Base-by-base conservation (phyloP, 805 yeast species). In the Candida nemodendra region DNA sequence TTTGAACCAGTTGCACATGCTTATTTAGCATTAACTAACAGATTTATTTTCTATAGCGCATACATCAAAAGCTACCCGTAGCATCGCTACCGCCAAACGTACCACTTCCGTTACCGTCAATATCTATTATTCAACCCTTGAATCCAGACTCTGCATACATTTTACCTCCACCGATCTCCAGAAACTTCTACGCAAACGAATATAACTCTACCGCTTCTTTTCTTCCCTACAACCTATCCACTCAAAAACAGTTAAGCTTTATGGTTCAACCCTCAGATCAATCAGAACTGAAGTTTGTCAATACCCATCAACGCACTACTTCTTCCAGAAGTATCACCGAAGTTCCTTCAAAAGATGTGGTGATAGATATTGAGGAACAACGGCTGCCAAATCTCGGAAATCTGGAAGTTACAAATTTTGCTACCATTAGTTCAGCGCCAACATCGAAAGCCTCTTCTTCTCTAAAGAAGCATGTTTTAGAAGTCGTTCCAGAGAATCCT, bases 121-220 rank as follows among this genome's bases (percentile, higher is more conserved):
- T 48, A 16, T 36, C 44, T 24, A 22, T 41, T 21, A 22, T 34
- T 5, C 22, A 39, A 22, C 27, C 30, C 5, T 30, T 31, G 8
- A 38, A 36, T 8, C 32, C 36, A 14, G 37, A 48, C 18, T 42
- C 52, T 14, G 41, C 39, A 13, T 27, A 34, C 15, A 24, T 48
- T 23, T 30, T 48, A 13, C 52, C 52, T 6, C 48, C 45, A 13
- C 52, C 52, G 12, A 33, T 45, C 12, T 30, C 43, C 11, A 44
- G 42, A 18, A 34, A 32, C 22, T 7, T 33, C 33, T 22, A 42
- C n/a, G 17, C 38, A 28, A 14, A 30, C 17, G 34, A 42, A 30
- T 12, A 18, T 27, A 28, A 32, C 30, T 27, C 45, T 32, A 23
- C 37, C 12, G 18, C 31, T 21, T 15, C 30, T 23, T 14, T 36